These are phyloP conservation scores for Colletotrichum sp. DNA, from an alignment of 2,329 filamentous ascomycete genomes.

Conservation along the genomic window DNA sequence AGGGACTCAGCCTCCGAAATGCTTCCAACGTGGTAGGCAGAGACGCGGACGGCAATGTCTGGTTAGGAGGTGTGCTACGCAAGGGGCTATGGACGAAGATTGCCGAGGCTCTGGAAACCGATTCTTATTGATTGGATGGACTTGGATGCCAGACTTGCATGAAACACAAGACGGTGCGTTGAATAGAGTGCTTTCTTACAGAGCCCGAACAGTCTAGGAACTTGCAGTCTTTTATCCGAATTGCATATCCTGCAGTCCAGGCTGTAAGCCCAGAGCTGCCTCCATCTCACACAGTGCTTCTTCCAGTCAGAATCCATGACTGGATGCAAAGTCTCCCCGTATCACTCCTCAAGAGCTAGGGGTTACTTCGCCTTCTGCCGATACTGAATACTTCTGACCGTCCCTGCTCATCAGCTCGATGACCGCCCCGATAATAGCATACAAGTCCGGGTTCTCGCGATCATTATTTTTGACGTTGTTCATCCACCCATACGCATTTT, in stretches of 20 bases:
- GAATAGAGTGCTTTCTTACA: too few species aligned
- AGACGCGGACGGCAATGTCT: neutral
- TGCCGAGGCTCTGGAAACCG: neutral
- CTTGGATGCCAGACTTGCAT: neutral
- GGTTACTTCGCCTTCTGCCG: neutral
- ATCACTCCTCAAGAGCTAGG: neutral
- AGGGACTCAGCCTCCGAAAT: neutral
- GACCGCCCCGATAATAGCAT: neutral
- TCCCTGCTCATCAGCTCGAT: neutral
- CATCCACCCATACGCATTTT: neutral
- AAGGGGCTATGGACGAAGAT: neutral
- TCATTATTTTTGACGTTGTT: neutral
- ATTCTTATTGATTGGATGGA: neutral
- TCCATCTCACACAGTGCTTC: neutral
- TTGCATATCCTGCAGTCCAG: neutral
- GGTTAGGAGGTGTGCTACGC: neutral
- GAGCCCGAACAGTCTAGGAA: neutral
- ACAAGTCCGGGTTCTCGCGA: neutral
- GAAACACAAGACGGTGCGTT: too few species aligned
- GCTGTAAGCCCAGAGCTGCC: neutral
- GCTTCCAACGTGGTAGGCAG: slow-evolving; percentile 9
- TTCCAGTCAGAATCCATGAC: neutral
- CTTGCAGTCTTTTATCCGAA: neutral
- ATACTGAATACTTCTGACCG: neutral
- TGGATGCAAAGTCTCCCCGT: neutral